Base-by-base conservation (phyloP, 2,329 filamentous ascomycete species). In the Stachybotrys echinatus region DNA sequence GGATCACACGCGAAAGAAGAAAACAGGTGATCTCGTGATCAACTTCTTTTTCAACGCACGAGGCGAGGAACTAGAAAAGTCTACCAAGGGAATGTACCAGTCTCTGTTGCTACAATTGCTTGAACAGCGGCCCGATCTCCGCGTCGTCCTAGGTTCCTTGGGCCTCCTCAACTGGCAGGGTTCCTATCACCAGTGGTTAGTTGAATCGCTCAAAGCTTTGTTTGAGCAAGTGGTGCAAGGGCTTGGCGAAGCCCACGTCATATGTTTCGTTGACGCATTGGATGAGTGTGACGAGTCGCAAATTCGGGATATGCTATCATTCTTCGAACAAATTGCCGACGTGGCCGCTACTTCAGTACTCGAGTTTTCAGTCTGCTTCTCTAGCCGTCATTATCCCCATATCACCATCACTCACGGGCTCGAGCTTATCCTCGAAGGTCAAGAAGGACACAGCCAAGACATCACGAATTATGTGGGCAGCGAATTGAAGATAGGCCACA, bases 31-130 rank as follows among this genome's bases (percentile, higher is more conserved):
- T 0, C 47, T 61, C 1, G 53, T 73, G 2, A 50, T 75, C 1
- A 71, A 68, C 0, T 78, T 76, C 59, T 79, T 77, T 59, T 79
- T 78, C 64, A 73, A 77, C 49, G 74, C 74, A 0, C 60, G 72
- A 48, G 75, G 74, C 0, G 60, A 63, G 0, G 27, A 60, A 5
- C 57, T 76, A 8, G 74, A 80, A 50, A 76, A 67, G 52, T 71
- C 75, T 0, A 66, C 65, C 0, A 18, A 63, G 0, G 78, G 79
- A 4, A 67, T 81, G 58, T 79, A 79, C 54, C 70, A 75, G 6
- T 75, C 74, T 0, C 54, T 81, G 6, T 52, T 81, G 0, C 54
- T 62, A 4, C 74, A 81, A 50, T 59, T 81, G 2, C 60, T 81
- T 1, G 38, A 65, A 0, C 52, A 57, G 4, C 38, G 61, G 3